Evolutionary conservation across 1,139 yeast species (phyloP), one percentile per base, ranked within the genome.

Genomic region (Blastobotrys malaysiensis): DNA sequence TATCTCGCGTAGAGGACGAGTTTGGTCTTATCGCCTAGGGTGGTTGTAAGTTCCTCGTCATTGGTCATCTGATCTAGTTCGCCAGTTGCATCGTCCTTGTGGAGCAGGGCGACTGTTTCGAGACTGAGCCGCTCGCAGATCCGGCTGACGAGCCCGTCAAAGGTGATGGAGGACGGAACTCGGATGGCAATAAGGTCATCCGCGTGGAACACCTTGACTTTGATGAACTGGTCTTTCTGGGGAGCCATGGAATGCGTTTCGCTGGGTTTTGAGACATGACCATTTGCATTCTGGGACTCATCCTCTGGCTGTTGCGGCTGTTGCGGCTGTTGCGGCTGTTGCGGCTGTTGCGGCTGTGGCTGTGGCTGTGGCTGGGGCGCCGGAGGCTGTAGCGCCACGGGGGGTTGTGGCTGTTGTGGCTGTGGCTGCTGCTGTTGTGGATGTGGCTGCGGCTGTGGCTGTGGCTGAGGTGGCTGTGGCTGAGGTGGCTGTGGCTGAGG

Each of bases 181-280:
- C 88, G 76, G 55, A 93, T 77, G 7, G 96, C 98, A 75, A 93
- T 89, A 24, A 91, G 86, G 68, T 91, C 98, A 63, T 90, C 97
- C 57, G 84, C 84, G 65, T 83, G 88, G 69, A 87, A 91, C 61
- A 93, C 90, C 70, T 93, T 93, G 82, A 86, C 74, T 84, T 93
- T 61, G 74, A 82, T 70, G 73, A 66, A 57, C 9, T 22, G 43
- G 20, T 52, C 54, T 43, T 52, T 52, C 26, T 9, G 16, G 14
- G 46, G 46, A 19, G 44, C 31, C 2, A 51, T 20, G 13, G 54
- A 52, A 44, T 43, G 48, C 21, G 55, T 22, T 27, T 50, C 53
- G 19, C 48, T 20, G 18, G 55, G 56, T n/a, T 55, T 50, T 14
- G 53, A 51, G 36, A 43, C 20, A 39, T 48, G 45, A 22, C 48